A percentile compares a stretch with the other conserved stretches of the same genome.
Evolutionary conservation across 169 alveolate species (phyloP).

Genomic region (Cryptosporidium xiaoi): DNA sequence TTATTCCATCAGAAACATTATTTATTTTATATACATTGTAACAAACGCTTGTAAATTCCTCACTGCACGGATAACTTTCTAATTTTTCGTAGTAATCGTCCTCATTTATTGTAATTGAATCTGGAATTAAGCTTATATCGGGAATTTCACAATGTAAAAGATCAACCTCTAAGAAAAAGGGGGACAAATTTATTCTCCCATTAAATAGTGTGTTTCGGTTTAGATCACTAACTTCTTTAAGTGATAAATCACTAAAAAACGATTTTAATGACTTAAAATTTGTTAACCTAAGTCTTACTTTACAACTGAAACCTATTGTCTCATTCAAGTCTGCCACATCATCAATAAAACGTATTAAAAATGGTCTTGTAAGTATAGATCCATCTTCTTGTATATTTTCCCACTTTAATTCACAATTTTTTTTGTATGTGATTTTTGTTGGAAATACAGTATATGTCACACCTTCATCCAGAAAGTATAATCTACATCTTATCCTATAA

Average conservation of each 20-base stretch:
- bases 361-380: constrained; percentile 41
- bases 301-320: constrained; percentile 28
- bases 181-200: constrained; percentile 12
- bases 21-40: constrained; percentile 67
- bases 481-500: constrained; percentile 60
- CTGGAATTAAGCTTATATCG: background rate
- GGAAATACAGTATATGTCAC: constrained; percentile 44
- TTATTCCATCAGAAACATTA: constrained; percentile 64
- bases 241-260: constrained; percentile 20
- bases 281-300: constrained; percentile 17
- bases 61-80: background rate
- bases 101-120: background rate
- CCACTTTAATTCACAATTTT: constrained; percentile 19
- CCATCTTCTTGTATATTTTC: constrained; percentile 52
- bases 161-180: constrained; percentile 70
- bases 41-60: constrained; percentile 36
- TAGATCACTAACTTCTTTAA: no score
- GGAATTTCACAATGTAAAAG: constrained; percentile 33
- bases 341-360: constrained; percentile 37
- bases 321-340: constrained; percentile 61
- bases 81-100: background rate
- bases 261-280: constrained; percentile 5
- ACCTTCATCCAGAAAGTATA: constrained; percentile 48
- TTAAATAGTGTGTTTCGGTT: constrained; percentile 16
- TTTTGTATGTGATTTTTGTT: constrained; percentile 30